Percentiles rank a stretch among this genome's conserved stretches.
Conservation (phyloP, 2,329 filamentous ascomycete genomes). For the Juglanconis juglandina region DNA sequence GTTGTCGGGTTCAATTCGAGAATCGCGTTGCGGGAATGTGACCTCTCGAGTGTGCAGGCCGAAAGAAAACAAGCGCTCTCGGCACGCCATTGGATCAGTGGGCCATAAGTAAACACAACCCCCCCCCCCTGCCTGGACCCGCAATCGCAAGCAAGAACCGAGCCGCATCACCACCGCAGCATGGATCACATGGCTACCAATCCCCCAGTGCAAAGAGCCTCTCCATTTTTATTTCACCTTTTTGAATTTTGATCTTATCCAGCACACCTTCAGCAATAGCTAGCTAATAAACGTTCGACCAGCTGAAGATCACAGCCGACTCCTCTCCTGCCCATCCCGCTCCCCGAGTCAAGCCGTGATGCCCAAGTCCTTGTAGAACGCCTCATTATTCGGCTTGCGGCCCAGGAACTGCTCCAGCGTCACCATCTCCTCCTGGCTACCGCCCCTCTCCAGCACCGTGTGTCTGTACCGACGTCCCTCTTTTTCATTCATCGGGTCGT, state of each 20-base stretch:
- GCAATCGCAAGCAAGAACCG: background rate
- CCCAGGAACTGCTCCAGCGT: slow-evolving; percentile 76
- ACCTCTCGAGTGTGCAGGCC: background rate
- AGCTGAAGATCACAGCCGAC: slow-evolving; percentile 5
- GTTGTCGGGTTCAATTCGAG: background rate
- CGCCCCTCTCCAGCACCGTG: slow-evolving; percentile 73
- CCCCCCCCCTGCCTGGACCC: background rate
- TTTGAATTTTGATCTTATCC: too few species aligned
- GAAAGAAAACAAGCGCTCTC: slow-evolving; percentile 8
- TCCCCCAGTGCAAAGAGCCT: too few species aligned
- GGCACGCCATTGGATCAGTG: background rate
- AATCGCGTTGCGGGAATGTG: background rate
- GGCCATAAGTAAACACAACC: slow-evolving; percentile 6
- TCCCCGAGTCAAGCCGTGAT: slow-evolving; percentile 27
- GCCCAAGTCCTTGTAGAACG: slow-evolving; percentile 78
- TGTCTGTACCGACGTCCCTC: slow-evolving; percentile 75
- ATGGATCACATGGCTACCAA: background rate
- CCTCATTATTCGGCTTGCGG: slow-evolving; percentile 70
- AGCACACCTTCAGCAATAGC: background rate
- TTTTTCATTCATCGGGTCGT: slow-evolving; percentile 71
- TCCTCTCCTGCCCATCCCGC: background rate
- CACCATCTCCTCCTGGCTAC: slow-evolving; percentile 76
- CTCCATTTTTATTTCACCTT: too few species aligned
- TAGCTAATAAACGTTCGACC: background rate
- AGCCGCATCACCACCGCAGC: background rate